Evolutionary conservation across 2,329 filamentous ascomycete genomes (phyloP).

Genomic region (Colletotrichum chrysophilum): DNA sequence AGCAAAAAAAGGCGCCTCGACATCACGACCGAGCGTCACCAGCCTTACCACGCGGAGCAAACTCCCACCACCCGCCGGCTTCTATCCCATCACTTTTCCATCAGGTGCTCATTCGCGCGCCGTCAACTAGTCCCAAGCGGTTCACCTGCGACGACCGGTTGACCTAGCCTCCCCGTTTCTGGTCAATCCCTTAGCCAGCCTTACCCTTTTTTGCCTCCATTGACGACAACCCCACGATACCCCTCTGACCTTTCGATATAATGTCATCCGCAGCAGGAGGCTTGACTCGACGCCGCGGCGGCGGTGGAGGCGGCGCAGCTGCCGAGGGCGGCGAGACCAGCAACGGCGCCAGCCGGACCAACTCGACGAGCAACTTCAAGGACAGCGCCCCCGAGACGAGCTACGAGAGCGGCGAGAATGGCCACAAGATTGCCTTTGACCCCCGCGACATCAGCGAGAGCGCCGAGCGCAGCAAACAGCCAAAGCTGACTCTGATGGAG

Average conservation of each 20-base stretch:
- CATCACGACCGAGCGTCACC: constrained; percentile 13
- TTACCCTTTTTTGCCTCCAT: not conserved
- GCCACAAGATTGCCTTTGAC: constrained; percentile 98
- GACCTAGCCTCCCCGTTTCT: not conserved
- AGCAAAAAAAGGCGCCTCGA: constrained; percentile 5
- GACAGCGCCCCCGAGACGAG: constrained; percentile 74
- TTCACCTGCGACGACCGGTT: constrained; percentile 10
- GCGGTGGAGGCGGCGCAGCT: constrained; percentile 66
- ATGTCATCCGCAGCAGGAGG: constrained; percentile 35
- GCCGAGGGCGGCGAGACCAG: constrained; percentile 63
- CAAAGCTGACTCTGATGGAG: constrained; percentile 98
- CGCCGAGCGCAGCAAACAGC: constrained; percentile 95
- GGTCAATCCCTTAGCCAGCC: not conserved
- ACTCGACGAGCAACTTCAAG: constrained; percentile 57
- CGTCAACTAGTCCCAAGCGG: not conserved
- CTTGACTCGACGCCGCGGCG: constrained; percentile 71
- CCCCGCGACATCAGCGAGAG: constrained; percentile 97
- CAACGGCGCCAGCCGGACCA: constrained; percentile 61
- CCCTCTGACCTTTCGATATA: constrained; percentile 1
- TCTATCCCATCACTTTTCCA: not conserved
- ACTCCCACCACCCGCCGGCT: not conserved
- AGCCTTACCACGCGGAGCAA: not conserved
- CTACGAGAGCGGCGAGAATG: constrained; percentile 92
- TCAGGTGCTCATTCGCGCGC: not conserved
- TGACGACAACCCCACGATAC: constrained; percentile 13